Conservation (phyloP, 2,329 filamentous ascomycete genomes). For the Fusarium sacchari region DNA sequence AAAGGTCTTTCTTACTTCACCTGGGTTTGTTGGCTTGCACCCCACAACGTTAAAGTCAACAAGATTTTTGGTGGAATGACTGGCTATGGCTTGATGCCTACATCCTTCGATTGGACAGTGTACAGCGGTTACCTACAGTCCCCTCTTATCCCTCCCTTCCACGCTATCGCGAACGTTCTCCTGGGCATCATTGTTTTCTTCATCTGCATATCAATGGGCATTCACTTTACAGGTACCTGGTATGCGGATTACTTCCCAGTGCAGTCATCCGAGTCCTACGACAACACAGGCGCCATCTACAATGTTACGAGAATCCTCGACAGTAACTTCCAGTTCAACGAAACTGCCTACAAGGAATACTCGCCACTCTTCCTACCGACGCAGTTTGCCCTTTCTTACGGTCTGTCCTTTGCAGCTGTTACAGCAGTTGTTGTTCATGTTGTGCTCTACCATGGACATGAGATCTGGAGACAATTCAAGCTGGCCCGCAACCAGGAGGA, state of each 20-base stretch:
- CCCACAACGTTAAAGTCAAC: conserved; percentile 68
- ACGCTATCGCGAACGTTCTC: conserved; percentile 65
- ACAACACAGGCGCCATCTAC: conserved; percentile 70
- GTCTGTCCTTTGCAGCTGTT: conserved; percentile 74
- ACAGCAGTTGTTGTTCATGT: conserved; percentile 69
- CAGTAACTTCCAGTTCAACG: conserved; percentile 65
- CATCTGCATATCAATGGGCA: conserved; percentile 64
- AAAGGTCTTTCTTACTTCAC: conserved; percentile 71
- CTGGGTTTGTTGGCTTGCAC: conserved; percentile 70
- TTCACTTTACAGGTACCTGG: conserved; percentile 68
- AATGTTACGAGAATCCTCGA: conserved; percentile 70
- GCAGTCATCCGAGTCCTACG: conserved; percentile 68
- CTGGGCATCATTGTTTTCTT: conserved; percentile 65
- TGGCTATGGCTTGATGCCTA: conserved; percentile 67
- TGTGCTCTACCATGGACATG: conserved; percentile 63
- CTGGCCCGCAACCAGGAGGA: conserved; percentile 66
- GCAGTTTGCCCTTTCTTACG: conserved; percentile 69
- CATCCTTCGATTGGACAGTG: conserved; percentile 66
- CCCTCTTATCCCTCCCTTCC: conserved; percentile 63
- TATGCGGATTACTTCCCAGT: conserved; percentile 70
- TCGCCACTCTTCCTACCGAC: conserved; percentile 73
- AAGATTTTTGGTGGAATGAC: conserved; percentile 70
- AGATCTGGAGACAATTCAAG: conserved; percentile 65
- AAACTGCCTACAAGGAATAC: conserved; percentile 69
- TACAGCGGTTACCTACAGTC: conserved; percentile 61